These are phyloP conservation scores for Podospora didyma DNA, from an alignment of 495 filamentous ascomycete genomes.

Conservation along the genomic window DNA sequence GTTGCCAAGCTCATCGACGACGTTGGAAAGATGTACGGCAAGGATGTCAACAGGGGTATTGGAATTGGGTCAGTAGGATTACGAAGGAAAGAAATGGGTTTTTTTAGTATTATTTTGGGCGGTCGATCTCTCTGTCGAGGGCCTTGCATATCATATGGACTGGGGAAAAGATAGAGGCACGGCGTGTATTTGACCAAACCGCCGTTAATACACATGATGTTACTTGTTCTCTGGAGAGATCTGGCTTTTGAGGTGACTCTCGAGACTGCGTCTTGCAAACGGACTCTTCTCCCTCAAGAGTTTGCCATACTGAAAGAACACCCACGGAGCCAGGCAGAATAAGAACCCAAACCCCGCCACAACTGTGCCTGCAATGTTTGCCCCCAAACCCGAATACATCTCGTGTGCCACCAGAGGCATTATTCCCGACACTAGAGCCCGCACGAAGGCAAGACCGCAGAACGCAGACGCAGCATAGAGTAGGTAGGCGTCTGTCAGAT, in stretches of 20 bases:
- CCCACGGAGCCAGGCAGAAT: constrained; percentile 14
- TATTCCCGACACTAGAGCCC: constrained; percentile 39
- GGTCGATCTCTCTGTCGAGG: too few species aligned
- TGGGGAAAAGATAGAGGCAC: too few species aligned
- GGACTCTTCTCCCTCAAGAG: constrained; percentile 39
- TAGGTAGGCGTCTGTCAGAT: constrained; percentile 51
- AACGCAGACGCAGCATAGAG: constrained; percentile 50
- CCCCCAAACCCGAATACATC: constrained; percentile 40
- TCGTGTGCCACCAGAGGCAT: constrained; percentile 45
- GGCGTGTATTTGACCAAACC: too few species aligned
- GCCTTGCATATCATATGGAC: too few species aligned
- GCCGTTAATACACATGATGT: too few species aligned
- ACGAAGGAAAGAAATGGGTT: too few species aligned
- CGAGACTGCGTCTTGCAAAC: constrained; percentile 41
- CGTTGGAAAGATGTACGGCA: too few species aligned
- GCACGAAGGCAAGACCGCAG: constrained; percentile 43
- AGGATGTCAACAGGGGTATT: too few species aligned
- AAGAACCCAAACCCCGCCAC: constrained; percentile 42
- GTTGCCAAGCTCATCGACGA: too few species aligned
- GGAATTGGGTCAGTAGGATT: too few species aligned
- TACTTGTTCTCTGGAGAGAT: too few species aligned
- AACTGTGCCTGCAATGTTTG: constrained; percentile 44
- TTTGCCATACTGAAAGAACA: constrained; percentile 43
- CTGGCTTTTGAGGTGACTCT: constrained; percentile 2
- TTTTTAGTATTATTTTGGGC: too few species aligned